Base-by-base conservation (phyloP, 805 yeast genomes). In the Candida insectorum region DNA sequence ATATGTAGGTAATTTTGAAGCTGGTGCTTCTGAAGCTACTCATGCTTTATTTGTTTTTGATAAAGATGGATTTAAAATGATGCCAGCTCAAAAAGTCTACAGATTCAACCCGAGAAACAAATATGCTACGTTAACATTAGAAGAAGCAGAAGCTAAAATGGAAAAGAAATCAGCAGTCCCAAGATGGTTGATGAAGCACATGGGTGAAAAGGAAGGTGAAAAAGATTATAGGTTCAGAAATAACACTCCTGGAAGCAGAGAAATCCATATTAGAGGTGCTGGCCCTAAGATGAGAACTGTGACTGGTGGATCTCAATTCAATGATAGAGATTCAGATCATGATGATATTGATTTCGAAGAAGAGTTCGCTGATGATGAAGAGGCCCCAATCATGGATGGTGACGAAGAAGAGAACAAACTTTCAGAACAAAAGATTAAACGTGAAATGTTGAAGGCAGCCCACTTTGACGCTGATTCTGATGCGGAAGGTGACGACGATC, bases 311-410 rank as follows among this genome's bases (percentile, higher is more conserved):
- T 51, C 56, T 13, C 51, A 63, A 61, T 57, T 46, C 47, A 71
- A 63, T 38, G 75, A 66, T 25, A 52, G 77, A 40, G 86, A 79
- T 45, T 81, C 87, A 8, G 95, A 87, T 37, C 87, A 85, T 44
- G 97, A 89, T 44, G 97, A 88, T 52, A 64, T 93, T 50, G 98
- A 91, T 61, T 91, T 72, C 51, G 97, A 93, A 47, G 97, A 93
- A 56, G 97, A 89, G 56, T 93, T 93, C 60, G 97, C 93, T 17
- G 98, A 93, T 58, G 98, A 93, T 57, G 98, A 93, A 63, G 98
- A 91, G 56, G 97, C 97, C 2, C 98, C 98, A 18, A 85, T 93
- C 39, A 78, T 91, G 71, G 97, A 91, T 51, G 96, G 96, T 29
- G 79, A 89, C 41, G 97, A 91, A 52, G 96, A 93, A 51, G 97